phyloP scores from a whole-genome alignment of 179 eudicot species.

The Heliamphora pulchella region DNA sequence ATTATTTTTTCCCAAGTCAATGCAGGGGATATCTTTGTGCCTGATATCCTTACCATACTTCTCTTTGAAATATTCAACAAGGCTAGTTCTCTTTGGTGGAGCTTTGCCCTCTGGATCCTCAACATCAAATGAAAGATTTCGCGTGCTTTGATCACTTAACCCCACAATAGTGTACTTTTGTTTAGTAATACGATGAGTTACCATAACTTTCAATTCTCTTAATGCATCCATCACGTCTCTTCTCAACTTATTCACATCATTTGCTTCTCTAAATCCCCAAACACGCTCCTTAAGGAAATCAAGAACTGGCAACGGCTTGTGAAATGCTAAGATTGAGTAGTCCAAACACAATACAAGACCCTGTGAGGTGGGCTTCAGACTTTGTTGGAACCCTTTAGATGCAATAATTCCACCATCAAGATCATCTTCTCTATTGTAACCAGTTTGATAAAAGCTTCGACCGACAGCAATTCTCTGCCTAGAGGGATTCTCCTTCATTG shows the following conservation, averaged over 20 bases:
- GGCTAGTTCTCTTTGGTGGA: constrained; percentile 22
- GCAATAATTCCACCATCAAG: constrained; percentile 45
- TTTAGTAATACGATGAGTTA: constrained; percentile 52
- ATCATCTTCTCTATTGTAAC: constrained; percentile 20
- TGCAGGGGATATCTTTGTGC: constrained; percentile 40
- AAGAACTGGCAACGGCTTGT: constrained; percentile 43
- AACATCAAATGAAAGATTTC: constrained; percentile 32
- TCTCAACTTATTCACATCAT: constrained; percentile 14
- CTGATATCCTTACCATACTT: constrained; percentile 33
- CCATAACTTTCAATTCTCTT: constrained; percentile 45
- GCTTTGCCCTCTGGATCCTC: constrained; percentile 36
- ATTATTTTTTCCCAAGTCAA: constrained; percentile 43
- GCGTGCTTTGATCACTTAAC: constrained; percentile 34
- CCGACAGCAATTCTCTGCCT: constrained; percentile 43
- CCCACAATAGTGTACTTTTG: constrained; percentile 39
- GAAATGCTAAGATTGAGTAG: constrained; percentile 52
- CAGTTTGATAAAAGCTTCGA: constrained; percentile 33
- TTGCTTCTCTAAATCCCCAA: constrained; percentile 14
- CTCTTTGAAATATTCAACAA: constrained; percentile 46
- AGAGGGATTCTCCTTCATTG: constrained; percentile 65
- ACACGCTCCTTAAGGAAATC: constrained; percentile 45
- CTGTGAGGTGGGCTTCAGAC: constrained; percentile 51
- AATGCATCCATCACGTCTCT: constrained; percentile 25
- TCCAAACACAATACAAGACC: constrained; percentile 62
- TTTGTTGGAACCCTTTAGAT: constrained; percentile 51